Base-by-base conservation (phyloP, 2,329 filamentous ascomycete genomes). In the Neonectria faginata region DNA sequence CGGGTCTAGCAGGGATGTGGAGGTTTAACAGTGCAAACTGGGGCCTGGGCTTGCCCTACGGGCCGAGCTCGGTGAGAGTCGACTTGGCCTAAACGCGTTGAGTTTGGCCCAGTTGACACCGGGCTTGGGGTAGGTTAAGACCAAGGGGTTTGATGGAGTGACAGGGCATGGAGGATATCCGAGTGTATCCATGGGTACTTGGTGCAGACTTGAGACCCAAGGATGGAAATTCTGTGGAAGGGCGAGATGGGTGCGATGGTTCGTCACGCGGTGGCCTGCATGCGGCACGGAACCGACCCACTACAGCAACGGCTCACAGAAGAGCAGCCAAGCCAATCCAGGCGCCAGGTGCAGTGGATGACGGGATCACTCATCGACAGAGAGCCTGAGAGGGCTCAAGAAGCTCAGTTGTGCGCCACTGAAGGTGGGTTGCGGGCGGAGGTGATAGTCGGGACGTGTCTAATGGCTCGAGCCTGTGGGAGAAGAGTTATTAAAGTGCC, bases 221-320 rank as follows among this genome's bases (percentile, higher is more conserved):
- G 61, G 57, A 64, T 56, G 61, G 62, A 39, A 61, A 64, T 64
- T 60, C 57, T 57, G 47, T 64, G 57, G 57, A 60, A 64, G 47
- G 57, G 50, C 53, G 47, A 64, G 58, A 57, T 57, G 57, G 54
- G 51, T 66, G 62, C 54, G 60, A 64, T 71, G 63, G 71, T 73
- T 73, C 71, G 62, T 73, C 71, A 73, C 68, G 71, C 70, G 67
- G 71, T 65, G 64, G 67, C 56, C 67, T 69, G 68, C 60, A 69
- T 73, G 70, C 68, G 71, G 71, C 71, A 66, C 62, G 72, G 68
- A 69, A 66, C 56, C 33, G 71, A 66, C 65, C 71, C 71, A 73
- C 71, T 62, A 41, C 53, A 57, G 61, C 64, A 71, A 72, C 67
- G 71, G 61, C 70, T 71, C 66, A 64, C 51, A 70, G 41, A 29